Base-by-base conservation (phyloP, 2,329 filamentous ascomycete genomes). In the Saccharata proteae region DNA sequence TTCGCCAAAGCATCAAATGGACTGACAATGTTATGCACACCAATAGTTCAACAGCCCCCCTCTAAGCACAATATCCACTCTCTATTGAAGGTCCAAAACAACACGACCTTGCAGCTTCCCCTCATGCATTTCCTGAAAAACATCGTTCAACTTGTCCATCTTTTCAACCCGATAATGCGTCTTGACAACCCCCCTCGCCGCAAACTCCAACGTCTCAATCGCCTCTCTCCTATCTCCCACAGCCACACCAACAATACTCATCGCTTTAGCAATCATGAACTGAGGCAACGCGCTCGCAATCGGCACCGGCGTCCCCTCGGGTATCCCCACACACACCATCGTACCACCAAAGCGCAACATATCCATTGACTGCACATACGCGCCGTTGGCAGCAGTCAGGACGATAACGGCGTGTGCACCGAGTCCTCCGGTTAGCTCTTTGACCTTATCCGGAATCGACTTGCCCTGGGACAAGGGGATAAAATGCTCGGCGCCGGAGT, bases 401-500 rank as follows among this genome's bases (percentile, higher is more conserved):
- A 78, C 69, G 12, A 80, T 51, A 2, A 72, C 74, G 2, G 70
- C 69, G 37, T 72, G 65, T 0, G 71, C 74, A 16, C 75, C 74
- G 5, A 73, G 51, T 0, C 71, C 71, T 3, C 61, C 64, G 0
- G 73, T 72, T 2, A 72, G 50, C 20, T 59, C 61, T 42, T 67
- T 65, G 29, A 80, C 69, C 26, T 74, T 67, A 16, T 62, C 60
- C 4, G 59, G 59, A 5, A 74, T 58, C 9, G 62, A 60, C 21
- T 49, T 47, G 18, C 63, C 64, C 26, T 65, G 61, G 17, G 71
- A 69, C 36, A 79, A 59, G 38, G 77, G 71, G 36, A 80, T 58
- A 52, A 80, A 80, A 40, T 69, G 65, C 46, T 80, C 74, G 0
- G 74, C 74, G 6, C 76, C 76, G n/a, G 62, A 72, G 1, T 67